Conservation (phyloP, 2,329 filamentous ascomycete genomes). For the Claviceps lovelessii region DNA sequence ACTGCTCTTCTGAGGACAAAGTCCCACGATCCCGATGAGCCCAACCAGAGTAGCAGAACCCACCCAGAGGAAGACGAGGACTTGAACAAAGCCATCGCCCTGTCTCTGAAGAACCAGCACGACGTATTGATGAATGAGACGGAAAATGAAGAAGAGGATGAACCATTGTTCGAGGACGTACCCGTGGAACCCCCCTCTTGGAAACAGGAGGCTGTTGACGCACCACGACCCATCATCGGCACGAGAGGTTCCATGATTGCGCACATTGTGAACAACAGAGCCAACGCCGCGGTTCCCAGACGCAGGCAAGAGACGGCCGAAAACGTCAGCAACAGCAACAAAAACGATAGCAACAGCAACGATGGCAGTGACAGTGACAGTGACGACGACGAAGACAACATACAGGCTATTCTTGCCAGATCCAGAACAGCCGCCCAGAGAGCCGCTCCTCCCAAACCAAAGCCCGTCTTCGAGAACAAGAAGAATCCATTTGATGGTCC, state of each 20-base stretch:
- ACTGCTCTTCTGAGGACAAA: constrained; percentile 11
- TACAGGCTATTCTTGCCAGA: constrained; percentile 60
- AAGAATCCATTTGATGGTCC: constrained; percentile 61
- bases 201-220: constrained; percentile 38
- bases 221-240: constrained; percentile 35
- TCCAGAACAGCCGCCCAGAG: constrained; percentile 46
- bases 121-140: constrained; percentile 21
- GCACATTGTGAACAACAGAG: constrained; percentile 59
- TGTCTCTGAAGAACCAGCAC: constrained; percentile 62
- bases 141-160: constrained; percentile 29
- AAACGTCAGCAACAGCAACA: constrained; percentile 40
- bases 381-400: constrained; percentile 68
- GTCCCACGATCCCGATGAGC: constrained; percentile 26
- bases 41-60: constrained; percentile 8
- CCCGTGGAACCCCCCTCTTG: constrained; percentile 33
- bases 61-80: constrained; percentile 38
- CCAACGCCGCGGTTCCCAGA: constrained; percentile 44
- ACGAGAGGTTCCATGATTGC: constrained; percentile 50
- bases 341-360: constrained; percentile 18
- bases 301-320: constrained; percentile 12
- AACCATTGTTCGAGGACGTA: constrained; percentile 37
- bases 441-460: constrained; percentile 14
- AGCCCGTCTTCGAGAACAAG: constrained; percentile 32
- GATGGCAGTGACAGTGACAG: constrained; percentile 55
- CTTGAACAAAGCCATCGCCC: constrained; percentile 64